Evolutionary conservation across 1,284 basidiomycete genomes (phyloP).

Genomic region (Trichosporon inkin): DNA sequence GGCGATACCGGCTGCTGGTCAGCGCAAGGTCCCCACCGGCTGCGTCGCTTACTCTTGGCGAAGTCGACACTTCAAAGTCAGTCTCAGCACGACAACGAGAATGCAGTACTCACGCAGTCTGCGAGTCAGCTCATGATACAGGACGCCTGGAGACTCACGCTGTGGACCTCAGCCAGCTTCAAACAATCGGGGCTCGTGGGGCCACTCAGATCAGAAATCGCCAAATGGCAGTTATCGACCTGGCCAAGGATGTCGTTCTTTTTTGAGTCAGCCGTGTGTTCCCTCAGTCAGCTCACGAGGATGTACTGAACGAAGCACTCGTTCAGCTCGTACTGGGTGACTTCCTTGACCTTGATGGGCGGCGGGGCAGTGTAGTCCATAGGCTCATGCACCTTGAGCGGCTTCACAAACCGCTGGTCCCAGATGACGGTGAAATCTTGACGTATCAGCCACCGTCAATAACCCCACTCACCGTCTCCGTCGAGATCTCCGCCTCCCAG

Average conservation of each 20-base stretch:
- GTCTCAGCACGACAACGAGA: slow-evolving; percentile 6
- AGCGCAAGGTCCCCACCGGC: neutral
- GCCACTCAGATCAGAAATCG: slow-evolving; percentile 32
- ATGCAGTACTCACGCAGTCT: slow-evolving; percentile 36
- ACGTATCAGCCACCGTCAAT: neutral
- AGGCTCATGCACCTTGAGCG: slow-evolving; percentile 31
- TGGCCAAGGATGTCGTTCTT: slow-evolving; percentile 48
- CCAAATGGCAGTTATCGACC: slow-evolving; percentile 48
- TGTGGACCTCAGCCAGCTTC: slow-evolving; percentile 37
- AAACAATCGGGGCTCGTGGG: slow-evolving; percentile 26
- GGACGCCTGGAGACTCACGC: slow-evolving; percentile 27
- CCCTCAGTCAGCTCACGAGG: slow-evolving; percentile 21
- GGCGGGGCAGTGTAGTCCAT: slow-evolving; percentile 46
- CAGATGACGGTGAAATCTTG: slow-evolving; percentile 49
- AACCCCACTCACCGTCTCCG: slow-evolving; percentile 35
- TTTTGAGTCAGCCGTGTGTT: neutral
- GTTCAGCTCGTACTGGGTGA: slow-evolving; percentile 44
- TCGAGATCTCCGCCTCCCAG: slow-evolving; percentile 51
- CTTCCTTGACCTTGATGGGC: slow-evolving; percentile 35
- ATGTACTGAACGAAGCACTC: slow-evolving; percentile 49
- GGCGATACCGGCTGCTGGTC: slow-evolving; percentile 38
- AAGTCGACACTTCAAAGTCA: slow-evolving; percentile 40
- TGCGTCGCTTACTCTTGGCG: slow-evolving; percentile 43
- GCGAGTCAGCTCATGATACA: slow-evolving; percentile 17
- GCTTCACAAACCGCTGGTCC: slow-evolving; percentile 44